Conservation (phyloP, 2,329 filamentous ascomycete species). For the Neophaeococcomyces mojaviensis region DNA sequence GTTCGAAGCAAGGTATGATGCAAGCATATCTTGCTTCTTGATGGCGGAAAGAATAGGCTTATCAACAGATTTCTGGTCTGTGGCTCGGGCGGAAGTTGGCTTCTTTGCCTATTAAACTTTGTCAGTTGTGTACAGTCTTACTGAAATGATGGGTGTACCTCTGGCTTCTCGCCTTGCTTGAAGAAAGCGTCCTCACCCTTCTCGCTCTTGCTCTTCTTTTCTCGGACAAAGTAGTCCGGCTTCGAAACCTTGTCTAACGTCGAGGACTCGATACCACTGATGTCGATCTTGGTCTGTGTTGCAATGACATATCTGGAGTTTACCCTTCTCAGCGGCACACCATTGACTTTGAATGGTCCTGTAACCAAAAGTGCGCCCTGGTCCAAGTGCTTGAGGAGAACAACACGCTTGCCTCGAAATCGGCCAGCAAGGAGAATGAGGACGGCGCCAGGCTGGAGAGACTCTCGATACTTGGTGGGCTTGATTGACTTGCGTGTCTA, state of each 20-base stretch:
- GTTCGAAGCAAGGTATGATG: conserved; percentile 86
- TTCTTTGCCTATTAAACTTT: conserved; percentile 75
- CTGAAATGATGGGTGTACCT: conserved; percentile 55
- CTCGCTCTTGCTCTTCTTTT: conserved; percentile 88
- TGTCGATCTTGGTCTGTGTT: conserved; percentile 44
- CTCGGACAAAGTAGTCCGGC: conserved; percentile 90
- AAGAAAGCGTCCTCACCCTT: conserved; percentile 97
- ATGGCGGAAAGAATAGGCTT: conserved; percentile 90
- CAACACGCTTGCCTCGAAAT: conserved; percentile 99
- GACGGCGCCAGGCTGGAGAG: conserved; percentile 88
- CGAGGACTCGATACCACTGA: conserved; percentile 69
- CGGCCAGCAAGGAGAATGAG: conserved; percentile 98
- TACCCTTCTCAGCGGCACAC: conserved; percentile 83
- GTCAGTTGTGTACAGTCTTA: conserved; percentile 29
- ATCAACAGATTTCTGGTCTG: conserved; percentile 98
- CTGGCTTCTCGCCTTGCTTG: conserved; percentile 95
- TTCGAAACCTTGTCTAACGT: conserved; percentile 76
- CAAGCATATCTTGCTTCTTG: conserved; percentile 95
- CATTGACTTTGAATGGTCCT: conserved; percentile 99
- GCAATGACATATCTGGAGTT: conserved; percentile 46
- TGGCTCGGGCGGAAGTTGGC: conserved; percentile 80
- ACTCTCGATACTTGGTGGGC: conserved; percentile 76
- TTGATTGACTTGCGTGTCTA: conserved; percentile 93
- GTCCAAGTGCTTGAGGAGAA: conserved; percentile 95
- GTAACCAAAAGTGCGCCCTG: conserved; percentile 98